Evolutionary conservation across 176 grass and related monocot species (phyloP).

Genomic region (Luzula sylvatica): DNA sequence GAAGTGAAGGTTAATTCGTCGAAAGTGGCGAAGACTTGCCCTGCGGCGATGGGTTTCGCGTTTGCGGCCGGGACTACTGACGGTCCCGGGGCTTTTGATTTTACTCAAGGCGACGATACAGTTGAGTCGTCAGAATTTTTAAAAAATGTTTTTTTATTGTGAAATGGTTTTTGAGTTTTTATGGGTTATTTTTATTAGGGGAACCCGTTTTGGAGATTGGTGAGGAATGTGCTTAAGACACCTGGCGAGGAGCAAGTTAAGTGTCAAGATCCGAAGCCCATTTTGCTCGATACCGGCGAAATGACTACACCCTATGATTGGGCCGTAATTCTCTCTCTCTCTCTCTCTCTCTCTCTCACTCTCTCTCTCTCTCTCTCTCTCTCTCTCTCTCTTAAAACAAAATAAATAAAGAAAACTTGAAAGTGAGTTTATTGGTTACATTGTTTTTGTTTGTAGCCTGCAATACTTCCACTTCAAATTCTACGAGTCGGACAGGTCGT

Average conservation of each 20-base stretch:
- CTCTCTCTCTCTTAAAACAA: too few relatives aligned
- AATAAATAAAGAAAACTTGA: too few relatives aligned
- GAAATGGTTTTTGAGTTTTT: constrained; percentile 17
- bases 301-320: constrained; percentile 90
- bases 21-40: constrained; percentile 66
- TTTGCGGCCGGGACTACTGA: constrained; percentile 98
- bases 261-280: constrained; percentile 90
- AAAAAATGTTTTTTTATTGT: too few relatives aligned
- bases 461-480: constrained; percentile 92
- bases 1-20: constrained; percentile 42
- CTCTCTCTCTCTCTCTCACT: too few relatives aligned
- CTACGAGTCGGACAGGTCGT: constrained; percentile 76
- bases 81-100: constrained; percentile 96
- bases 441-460: constrained; percentile 36
- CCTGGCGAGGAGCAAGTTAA: constrained; percentile 64
- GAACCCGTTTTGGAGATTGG: constrained; percentile 88
- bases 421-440: neutral
- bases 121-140: constrained; percentile 30
- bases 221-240: constrained; percentile 72
- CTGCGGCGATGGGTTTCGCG: constrained; percentile 88
- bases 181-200: constrained; percentile 42
- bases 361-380: constrained; percentile 3
- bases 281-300: constrained; percentile 97
- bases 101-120: constrained; percentile 82
- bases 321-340: constrained; percentile 53